A percentile compares a stretch with the other conserved stretches of the same genome.
Evolutionary conservation across 139 green algal genomes (phyloP).

Genomic region (Chlorella sp.): DNA sequence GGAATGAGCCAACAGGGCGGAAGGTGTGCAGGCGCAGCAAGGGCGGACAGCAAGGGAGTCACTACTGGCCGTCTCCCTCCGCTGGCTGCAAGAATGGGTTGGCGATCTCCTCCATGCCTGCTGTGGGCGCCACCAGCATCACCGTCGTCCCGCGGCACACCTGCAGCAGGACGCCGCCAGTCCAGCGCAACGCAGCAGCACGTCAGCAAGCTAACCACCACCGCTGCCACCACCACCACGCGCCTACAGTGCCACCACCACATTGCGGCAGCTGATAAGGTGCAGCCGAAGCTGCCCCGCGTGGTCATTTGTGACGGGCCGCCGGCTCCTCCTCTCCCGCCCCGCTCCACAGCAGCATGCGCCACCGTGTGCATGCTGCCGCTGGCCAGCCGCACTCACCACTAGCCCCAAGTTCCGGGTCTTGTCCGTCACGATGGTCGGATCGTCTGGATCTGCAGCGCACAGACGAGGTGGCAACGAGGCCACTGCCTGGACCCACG

Average conservation of each 20-base stretch:
- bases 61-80: not conserved
- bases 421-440: conserved; percentile 72
- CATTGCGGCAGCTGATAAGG: no score
- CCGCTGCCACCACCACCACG: not conserved
- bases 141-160: conserved; percentile 89
- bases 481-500: not conserved
- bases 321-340: no score
- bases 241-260: no score
- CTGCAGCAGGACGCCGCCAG: conserved; percentile 28
- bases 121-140: conserved; percentile 82
- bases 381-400: conserved; percentile 32
- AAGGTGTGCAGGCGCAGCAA: no score
- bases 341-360: not conserved
- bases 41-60: no score
- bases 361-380: no score
- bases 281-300: no score
- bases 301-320: no score
- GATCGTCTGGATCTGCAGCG: conserved; percentile 83
- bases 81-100: conserved; percentile 44
- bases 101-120: conserved; percentile 84
- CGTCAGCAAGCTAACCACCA: not conserved
- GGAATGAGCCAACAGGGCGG: no score
- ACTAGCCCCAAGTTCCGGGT: conserved; percentile 75
- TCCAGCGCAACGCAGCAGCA: no score
- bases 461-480: not conserved